These are phyloP conservation scores for Penicillium chermesinum DNA, from an alignment of 495 filamentous ascomycete genomes.

Conservation along the genomic window DNA sequence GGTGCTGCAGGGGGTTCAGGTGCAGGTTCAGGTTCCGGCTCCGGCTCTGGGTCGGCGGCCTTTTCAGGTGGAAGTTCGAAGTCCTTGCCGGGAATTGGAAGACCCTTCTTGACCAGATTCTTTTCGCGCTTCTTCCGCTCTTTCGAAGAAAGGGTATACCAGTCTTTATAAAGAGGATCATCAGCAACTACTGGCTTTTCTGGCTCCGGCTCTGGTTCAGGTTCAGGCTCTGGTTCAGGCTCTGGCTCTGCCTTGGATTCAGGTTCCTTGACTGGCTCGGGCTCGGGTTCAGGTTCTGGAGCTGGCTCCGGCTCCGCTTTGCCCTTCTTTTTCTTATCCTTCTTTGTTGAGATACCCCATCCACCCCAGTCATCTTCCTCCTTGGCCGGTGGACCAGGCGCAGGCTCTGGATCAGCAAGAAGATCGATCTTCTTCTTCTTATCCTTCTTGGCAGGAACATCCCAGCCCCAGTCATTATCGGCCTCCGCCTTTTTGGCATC, in stretches of 20 bases:
- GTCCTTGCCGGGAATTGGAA: slow-evolving; percentile 23
- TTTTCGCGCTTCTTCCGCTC: slow-evolving; percentile 40
- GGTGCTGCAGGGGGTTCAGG: slow-evolving; percentile 3
- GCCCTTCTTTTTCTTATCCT: slow-evolving; percentile 42
- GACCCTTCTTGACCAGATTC: slow-evolving; percentile 23
- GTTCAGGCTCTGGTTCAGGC: slow-evolving; percentile 23
- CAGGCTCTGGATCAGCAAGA: slow-evolving; percentile 22
- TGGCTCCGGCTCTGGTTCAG: slow-evolving; percentile 23
- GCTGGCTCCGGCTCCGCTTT: slow-evolving; percentile 34
- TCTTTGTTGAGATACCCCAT: slow-evolving; percentile 48
- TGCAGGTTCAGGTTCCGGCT: slow-evolving; percentile 1
- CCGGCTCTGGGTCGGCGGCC: slow-evolving; percentile 7
- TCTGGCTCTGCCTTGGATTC: slow-evolving; percentile 24
- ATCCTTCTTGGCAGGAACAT: slow-evolving; percentile 27
- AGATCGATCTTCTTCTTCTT: slow-evolving; percentile 38
- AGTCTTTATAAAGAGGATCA: slow-evolving; percentile 36
- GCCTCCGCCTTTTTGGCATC: not conserved
- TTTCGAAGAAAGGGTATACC: slow-evolving; percentile 31
- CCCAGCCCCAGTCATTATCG: slow-evolving; percentile 33
- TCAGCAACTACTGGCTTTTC: slow-evolving; percentile 24
- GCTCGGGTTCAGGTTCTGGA: slow-evolving; percentile 27
- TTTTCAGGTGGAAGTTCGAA: slow-evolving; percentile 26
- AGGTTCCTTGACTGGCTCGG: slow-evolving; percentile 24
- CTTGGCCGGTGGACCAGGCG: slow-evolving; percentile 16
- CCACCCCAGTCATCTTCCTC: slow-evolving; percentile 53